Evolutionary conservation across 208 protist genomes (phyloP).

Genomic region (Herpetomonas muscarum): DNA sequence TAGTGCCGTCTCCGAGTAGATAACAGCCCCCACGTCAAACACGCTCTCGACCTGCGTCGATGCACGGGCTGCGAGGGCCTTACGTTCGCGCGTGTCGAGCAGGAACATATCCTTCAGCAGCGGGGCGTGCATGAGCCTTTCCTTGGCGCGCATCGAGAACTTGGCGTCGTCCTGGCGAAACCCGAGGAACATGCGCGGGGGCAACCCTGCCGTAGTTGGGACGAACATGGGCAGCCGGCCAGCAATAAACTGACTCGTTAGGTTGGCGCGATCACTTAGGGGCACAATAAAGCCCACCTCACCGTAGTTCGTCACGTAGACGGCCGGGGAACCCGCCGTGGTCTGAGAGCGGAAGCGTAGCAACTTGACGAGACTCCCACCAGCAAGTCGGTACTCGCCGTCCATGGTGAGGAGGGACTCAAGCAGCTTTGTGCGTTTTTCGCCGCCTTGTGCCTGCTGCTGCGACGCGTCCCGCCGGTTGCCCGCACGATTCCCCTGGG

Average conservation of each 20-base stretch:
- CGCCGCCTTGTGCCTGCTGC: not conserved
- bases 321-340: constrained; percentile 17
- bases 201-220: constrained; percentile 56
- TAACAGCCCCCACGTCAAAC: constrained; percentile 49
- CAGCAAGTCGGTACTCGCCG: constrained; percentile 71
- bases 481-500: not conserved
- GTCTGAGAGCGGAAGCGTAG: constrained; percentile 48
- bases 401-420: constrained; percentile 70
- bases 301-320: constrained; percentile 81
- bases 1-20: constrained; percentile 38
- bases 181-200: constrained; percentile 72
- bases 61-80: constrained; percentile 47
- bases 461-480: constrained; percentile 7
- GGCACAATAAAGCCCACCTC: constrained; percentile 78
- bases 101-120: constrained; percentile 49
- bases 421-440: constrained; percentile 25
- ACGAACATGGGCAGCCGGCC: constrained; percentile 62
- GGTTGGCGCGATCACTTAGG: constrained; percentile 66
- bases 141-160: constrained; percentile 39
- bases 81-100: constrained; percentile 56
- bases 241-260: constrained; percentile 58
- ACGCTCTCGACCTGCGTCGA: constrained; percentile 75
- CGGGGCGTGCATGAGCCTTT: constrained; percentile 58
- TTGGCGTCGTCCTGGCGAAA: constrained; percentile 55
- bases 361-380: constrained; percentile 54